Evolutionary conservation across 805 yeast genomes (phyloP), one percentile per base, ranked within the genome.

Genomic region (Metschnikowia lochheadii): DNA sequence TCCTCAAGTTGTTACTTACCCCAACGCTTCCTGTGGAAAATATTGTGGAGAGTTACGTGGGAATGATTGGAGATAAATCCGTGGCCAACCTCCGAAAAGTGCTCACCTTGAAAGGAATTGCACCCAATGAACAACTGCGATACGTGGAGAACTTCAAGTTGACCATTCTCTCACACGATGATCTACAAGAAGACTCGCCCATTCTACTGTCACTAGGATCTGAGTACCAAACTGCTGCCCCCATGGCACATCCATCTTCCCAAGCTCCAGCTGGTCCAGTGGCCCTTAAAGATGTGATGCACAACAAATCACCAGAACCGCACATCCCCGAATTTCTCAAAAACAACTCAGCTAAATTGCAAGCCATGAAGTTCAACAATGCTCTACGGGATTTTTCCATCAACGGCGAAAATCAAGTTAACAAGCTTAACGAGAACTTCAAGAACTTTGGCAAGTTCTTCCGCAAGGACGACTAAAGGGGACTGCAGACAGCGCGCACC

Each of bases 1-100:
- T 89, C n/a, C 70, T 89, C 51, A 86, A 87, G 61, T 79, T 89
- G 3, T 64, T 89, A 32, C 70, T 85, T 64, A 80, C 87, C 0
- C 82, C 83, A 11, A 66, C 75, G 6, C 76, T 80, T n/a, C 95
- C 95, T 1, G 56, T 69, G 18, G 79, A 73, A n/a, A 76, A 79
- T 49, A 75, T 88, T 20, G 81, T 87, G 1, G 78, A 81, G 43
- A 81, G 76, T 60, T 89, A 89, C 64, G 80, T 87, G 61, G 73
- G 76, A 49, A 69, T 86, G 13, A 75, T 89, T 46, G 84, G 84
- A 6, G 96, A 89, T 66, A 75, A 75, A 43, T 80, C 82, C 23
- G 67, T 79, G 29, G 64, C 66, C 10, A 89, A 89, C 62, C 87
- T 88, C 63, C 65, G 68, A 51, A 88, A 86, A 60, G 68, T 89